Evolutionary conservation across 495 filamentous ascomycete species (phyloP).

Genomic region (Penicillium parvum): DNA sequence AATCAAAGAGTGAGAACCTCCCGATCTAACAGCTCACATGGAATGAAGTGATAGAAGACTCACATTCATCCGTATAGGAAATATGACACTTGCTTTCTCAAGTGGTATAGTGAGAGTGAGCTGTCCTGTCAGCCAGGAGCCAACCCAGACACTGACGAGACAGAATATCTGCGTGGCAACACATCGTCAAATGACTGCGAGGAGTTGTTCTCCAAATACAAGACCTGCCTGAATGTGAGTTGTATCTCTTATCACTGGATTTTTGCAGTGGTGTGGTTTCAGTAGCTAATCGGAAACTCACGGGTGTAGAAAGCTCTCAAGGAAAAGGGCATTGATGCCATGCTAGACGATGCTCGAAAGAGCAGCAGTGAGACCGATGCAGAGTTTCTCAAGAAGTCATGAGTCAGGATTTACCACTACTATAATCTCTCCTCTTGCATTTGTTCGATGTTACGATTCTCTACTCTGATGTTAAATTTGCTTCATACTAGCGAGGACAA

Average conservation of each 20-base stretch:
- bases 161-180: constrained; percentile 82
- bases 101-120: constrained; percentile 95
- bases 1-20: constrained; percentile 68
- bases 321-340: constrained; percentile 77
- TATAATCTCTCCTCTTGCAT: constrained; percentile 9
- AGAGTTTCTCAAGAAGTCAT: constrained; percentile 55
- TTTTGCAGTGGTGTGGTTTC: neutral
- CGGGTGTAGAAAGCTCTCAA: constrained; percentile 66
- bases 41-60: constrained; percentile 8
- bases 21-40: constrained; percentile 1
- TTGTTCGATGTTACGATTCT: neutral
- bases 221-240: constrained; percentile 71
- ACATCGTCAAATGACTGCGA: constrained; percentile 79
- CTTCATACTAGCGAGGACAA: neutral
- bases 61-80: constrained; percentile 45
- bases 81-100: constrained; percentile 90
- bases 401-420: neutral
- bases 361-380: constrained; percentile 76
- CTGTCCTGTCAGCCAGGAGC: neutral
- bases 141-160: constrained; percentile 9
- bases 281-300: constrained; percentile 5
- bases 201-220: constrained; percentile 79
- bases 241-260: neutral
- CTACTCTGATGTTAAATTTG: too few species aligned
- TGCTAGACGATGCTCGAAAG: constrained; percentile 80